Evolutionary conservation across 768 basidiomycete genomes (phyloP).

Genomic region (Kwoniella bestiolae): DNA sequence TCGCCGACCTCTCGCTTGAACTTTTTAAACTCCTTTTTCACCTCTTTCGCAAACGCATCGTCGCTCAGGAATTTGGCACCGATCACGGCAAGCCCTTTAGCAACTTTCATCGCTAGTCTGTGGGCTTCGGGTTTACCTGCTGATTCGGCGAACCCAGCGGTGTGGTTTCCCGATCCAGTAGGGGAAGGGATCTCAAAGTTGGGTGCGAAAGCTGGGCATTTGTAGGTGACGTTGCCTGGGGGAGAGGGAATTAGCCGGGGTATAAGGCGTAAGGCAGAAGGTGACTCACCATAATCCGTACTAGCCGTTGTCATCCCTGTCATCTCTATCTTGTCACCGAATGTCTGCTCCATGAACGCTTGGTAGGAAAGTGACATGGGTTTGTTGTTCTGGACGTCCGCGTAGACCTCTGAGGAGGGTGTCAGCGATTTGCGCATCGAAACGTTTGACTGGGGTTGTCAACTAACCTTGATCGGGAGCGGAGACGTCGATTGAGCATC

Average conservation of each 20-base stretch:
- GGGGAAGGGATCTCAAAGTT: slow-evolving; percentile 30
- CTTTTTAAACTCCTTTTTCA: slow-evolving; percentile 32
- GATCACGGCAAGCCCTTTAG: slow-evolving; percentile 24
- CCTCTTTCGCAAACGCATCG: slow-evolving; percentile 29
- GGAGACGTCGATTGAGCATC: slow-evolving; percentile 64
- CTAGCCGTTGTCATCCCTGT: slow-evolving; percentile 29
- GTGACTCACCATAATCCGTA: slow-evolving; percentile 31
- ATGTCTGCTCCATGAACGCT: slow-evolving; percentile 30
- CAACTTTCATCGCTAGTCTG: slow-evolving; percentile 38
- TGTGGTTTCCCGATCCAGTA: slow-evolving; percentile 39
- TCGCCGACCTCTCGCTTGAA: slow-evolving; percentile 27
- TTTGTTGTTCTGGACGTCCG: slow-evolving; percentile 40
- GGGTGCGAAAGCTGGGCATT: slow-evolving; percentile 11
- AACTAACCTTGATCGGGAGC: slow-evolving; percentile 38
- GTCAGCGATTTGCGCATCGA: background rate
- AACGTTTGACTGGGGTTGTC: slow-evolving; percentile 1
- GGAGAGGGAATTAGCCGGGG: no score
- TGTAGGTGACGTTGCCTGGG: slow-evolving; percentile 26
- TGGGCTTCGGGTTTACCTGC: slow-evolving; percentile 46
- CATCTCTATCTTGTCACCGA: slow-evolving; percentile 26
- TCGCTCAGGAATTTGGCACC: slow-evolving; percentile 32
- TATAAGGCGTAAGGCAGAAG: background rate
- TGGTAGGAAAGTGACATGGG: slow-evolving; percentile 25
- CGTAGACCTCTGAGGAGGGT: slow-evolving; percentile 18
- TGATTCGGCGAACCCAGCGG: slow-evolving; percentile 39